These are phyloP conservation scores for Metschnikowia lochheadii DNA, from an alignment of 805 yeast genomes.

Conservation along the genomic window DNA sequence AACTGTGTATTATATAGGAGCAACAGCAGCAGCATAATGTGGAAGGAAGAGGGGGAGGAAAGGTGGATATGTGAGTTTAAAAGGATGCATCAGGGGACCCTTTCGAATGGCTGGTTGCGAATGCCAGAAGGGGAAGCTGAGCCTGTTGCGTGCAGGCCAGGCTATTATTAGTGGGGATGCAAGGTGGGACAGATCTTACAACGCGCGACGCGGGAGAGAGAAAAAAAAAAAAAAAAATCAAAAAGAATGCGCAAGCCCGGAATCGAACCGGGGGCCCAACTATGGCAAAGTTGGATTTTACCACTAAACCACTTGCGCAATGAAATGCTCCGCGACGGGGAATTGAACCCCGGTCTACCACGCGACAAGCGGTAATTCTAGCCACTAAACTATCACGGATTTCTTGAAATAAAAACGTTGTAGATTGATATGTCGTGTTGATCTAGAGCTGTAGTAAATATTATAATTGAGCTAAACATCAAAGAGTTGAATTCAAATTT, in stretches of 20 bases:
- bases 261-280: conserved; percentile 22
- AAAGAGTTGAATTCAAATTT: no score
- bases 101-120: conserved; percentile 3
- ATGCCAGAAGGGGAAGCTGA: not conserved
- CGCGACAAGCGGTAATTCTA: conserved; percentile 19
- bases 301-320: conserved; percentile 21
- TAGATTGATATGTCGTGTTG: not conserved
- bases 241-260: conserved; percentile 20
- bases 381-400: conserved; percentile 19
- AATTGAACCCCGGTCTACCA: conserved; percentile 19
- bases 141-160: not conserved
- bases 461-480: no score
- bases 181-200: not conserved
- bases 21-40: conserved; percentile 10
- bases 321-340: conserved; percentile 17
- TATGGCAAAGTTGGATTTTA: conserved; percentile 21
- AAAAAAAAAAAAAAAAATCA: not conserved
- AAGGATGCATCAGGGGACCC: not conserved
- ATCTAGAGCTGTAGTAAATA: not conserved
- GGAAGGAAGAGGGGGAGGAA: not conserved
- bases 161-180: not conserved
- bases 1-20: conserved; percentile 8
- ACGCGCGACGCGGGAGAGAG: no score
- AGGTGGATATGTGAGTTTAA: not conserved
- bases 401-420: not conserved